Evolutionary conservation across 2,329 filamentous ascomycete species (phyloP).

Genomic region (Fusarium xyrophilum): DNA sequence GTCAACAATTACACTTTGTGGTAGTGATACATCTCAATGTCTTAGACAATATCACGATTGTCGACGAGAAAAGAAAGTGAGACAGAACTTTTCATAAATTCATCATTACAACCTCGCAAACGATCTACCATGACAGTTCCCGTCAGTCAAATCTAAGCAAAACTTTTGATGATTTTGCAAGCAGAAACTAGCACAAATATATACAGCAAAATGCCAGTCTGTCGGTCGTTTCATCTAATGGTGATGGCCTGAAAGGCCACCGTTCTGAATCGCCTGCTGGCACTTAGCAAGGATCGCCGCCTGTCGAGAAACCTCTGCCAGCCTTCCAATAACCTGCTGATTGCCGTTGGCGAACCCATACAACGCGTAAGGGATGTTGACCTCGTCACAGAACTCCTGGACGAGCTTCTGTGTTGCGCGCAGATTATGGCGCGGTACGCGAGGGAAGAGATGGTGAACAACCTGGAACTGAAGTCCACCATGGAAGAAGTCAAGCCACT

Average conservation of each 20-base stretch:
- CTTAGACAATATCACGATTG: conserved; percentile 12
- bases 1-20: neutral
- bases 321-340: conserved; percentile 75
- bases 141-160: neutral
- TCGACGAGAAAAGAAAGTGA: neutral
- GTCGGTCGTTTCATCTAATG: conserved; percentile 7
- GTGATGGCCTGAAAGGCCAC: conserved; percentile 37
- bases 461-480: conserved; percentile 90
- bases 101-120: conserved; percentile 16
- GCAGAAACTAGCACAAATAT: conserved; percentile 1
- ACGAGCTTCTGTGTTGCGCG: conserved; percentile 77
- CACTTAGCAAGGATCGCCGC: conserved; percentile 79
- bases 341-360: conserved; percentile 88
- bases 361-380: conserved; percentile 82
- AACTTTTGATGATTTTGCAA: neutral
- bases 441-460: conserved; percentile 84
- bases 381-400: conserved; percentile 80
- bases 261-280: conserved; percentile 58
- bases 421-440: conserved; percentile 85
- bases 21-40: neutral
- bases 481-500: conserved; percentile 89
- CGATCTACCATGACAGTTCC: neutral
- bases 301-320: conserved; percentile 82
- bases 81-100: neutral
- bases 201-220: conserved; percentile 13